Base-by-base conservation (phyloP, 2,329 filamentous ascomycete species). In the Cordyceps javanica region DNA sequence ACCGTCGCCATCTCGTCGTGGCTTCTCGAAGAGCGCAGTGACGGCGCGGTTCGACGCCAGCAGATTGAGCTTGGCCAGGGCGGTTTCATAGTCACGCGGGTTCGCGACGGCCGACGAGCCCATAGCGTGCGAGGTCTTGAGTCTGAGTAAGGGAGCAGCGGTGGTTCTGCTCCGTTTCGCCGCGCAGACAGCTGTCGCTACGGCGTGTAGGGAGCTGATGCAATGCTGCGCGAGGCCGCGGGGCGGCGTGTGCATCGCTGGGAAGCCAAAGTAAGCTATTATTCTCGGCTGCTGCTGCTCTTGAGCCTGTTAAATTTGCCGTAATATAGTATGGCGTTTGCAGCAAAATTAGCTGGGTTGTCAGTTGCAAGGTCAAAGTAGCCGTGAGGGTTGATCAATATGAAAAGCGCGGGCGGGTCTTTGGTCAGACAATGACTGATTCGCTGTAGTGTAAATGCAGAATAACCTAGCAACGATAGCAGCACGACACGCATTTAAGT, bases 41-140 rank as follows among this genome's bases (percentile, higher is more conserved):
- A 89, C 77, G 39, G 87, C 81, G 65, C 86, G 87, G 70, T 96
- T 96, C 57, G 88, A 88, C 66, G 93, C 88, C 55, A 96, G 79
- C 50, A 83, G 83, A 64, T 90, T 87, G 63, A 96, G 83, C 58
- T 87, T 85, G 55, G 79, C 71, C 39, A 96, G 84, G 38, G 91
- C 91, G 64, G 85, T 83, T 73, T 87, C 71, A 64, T 84, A 84
- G 23, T 72, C 73, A 60, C 72, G 76, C 7, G 14, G 7, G n/a
- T 6, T n/a, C 4, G 34, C 23, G 11, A 28, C 5, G 13, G 54
- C 28, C 1, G 45, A 50, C 2, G 54, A 50, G 26, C 42, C 39
- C 53, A 55, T 55, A n/a, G 38, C 39, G 28, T 3, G 8, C 25
- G 7, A 21, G 5, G 9, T 5, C 3, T 19, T 19, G 10, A 9